Evolutionary conservation across 2,329 filamentous ascomycete genomes (phyloP), one percentile per base, ranked within the genome.

Genomic region (Sporothrix protearum): DNA sequence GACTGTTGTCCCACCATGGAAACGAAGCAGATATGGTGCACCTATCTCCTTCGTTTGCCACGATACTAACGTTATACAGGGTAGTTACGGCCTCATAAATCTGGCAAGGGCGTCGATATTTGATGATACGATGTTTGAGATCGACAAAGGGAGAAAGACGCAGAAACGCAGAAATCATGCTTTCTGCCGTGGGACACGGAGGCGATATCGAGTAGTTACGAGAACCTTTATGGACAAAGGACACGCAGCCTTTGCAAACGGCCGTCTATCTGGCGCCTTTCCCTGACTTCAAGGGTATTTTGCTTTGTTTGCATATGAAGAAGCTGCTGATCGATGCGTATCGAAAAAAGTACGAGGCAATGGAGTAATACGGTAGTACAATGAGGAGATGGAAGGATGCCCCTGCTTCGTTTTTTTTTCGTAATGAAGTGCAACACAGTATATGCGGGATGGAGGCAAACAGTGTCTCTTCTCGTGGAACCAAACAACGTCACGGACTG

Each of bases 361-460:
- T n/a, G n/a, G n/a, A n/a, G n/a, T n/a, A 36, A 36, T 36, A n/a
- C n/a, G n/a, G 36, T 45, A 66, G 39, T 30, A 47, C 42, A 16
- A 49, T 49, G 63, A n/a, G 61, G 39, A 30, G 39, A 42, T 33
- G 3, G 12, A 14, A n/a, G 55, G n/a, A 25, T 39, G 33, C 30
- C n/a, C 57, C 33, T n/a, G n/a, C 59, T 42, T 19, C 12, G 10
- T 53, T 64, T 42, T 5, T 6, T 45, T 45, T 39, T 64, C 33
- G 59, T 42, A 49, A 49, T 51, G 45, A 53, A 68, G 47, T 55
- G 30, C 47, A 68, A 55, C 64, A 68, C 64, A 68, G 47, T 53
- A 68, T 68, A 25, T 33, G 45, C 14, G 42, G 63, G 63, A 66
- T 22, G 19, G 14, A 49, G 12, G 25, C 42, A 28, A 45, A 33